phyloP scores from a whole-genome alignment of 345 rosid species.

The Mangifera indica region DNA sequence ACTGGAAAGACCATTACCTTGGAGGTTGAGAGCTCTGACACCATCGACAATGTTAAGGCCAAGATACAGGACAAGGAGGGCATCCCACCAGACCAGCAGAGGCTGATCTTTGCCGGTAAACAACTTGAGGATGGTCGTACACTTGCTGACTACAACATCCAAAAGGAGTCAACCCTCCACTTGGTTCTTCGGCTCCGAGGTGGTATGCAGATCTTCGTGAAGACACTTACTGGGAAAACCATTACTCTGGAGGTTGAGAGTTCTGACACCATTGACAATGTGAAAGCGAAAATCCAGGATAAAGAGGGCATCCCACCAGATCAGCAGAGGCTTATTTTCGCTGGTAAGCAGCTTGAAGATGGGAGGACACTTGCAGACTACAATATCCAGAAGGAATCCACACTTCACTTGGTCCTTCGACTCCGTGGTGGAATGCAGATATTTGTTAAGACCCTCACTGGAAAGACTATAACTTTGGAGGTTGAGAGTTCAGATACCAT shows the following conservation, averaged over 20 bases:
- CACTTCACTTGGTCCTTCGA: constrained; percentile 28
- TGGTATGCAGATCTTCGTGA: constrained; percentile 28
- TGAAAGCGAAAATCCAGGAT: constrained; percentile 21
- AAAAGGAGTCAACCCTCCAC: constrained; percentile 24
- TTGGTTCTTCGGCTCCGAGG: constrained; percentile 25
- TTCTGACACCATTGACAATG: constrained; percentile 21
- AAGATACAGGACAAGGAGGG: constrained; percentile 24
- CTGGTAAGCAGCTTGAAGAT: constrained; percentile 24
- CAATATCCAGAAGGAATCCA: constrained; percentile 30
- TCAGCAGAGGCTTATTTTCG: constrained; percentile 21
- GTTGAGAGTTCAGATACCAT: too few relatives aligned
- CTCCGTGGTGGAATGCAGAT: constrained; percentile 36
- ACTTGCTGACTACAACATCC: constrained; percentile 20
- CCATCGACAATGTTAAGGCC: constrained; percentile 20
- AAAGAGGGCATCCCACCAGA: constrained; percentile 24
- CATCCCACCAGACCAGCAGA: constrained; percentile 24
- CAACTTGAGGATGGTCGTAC: constrained; percentile 9
- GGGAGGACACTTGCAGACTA: constrained; percentile 15
- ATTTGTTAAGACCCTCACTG: constrained; percentile 26
- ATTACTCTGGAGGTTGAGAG: constrained; percentile 24
- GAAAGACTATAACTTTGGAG: constrained; percentile 19
- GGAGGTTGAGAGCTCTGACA: constrained; percentile 24
- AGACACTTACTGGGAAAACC: constrained; percentile 24
- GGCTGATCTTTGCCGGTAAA: constrained; percentile 8
- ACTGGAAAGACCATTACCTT: constrained; percentile 20